Evolutionary conservation across 305 asterid species (phyloP), one percentile per base, ranked within the genome.

Genomic region (Lippia alba): DNA sequence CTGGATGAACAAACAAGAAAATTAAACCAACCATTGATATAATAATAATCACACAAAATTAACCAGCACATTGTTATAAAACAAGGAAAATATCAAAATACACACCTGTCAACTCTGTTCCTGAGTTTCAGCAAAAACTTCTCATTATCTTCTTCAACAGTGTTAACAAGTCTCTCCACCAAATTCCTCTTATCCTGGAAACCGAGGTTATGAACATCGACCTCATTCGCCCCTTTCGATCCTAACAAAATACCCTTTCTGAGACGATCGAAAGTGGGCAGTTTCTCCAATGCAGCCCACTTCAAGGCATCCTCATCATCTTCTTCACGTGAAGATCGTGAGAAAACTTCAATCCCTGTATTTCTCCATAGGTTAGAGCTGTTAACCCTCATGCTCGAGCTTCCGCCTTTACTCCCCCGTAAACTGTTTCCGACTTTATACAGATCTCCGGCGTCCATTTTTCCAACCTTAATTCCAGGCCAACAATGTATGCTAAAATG

Each of bases 231-330:
- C 7, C 94, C 94, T 39, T 76, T 76, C 6, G 91, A 85, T 5
- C 91, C 94, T 24, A 76, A 77, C 49, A 87, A 34, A 1, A 87
- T 66, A 10, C 94, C 94, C 64, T 87, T 88, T 14, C 88, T 64
- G 39, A 88, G 81, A 10, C 94, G 87, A 65, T 84, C 88, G 11
- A 79, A 88, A 14, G 94, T 88, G 1, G 94, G 94, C 11, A 88
- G 70, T 40, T 81, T 81, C 45, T 87, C 92, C 12, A 87, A 77
- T 1, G 90, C 88, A 5, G 92, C 92, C 92, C 92, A 87, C 55
- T 78, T 82, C 8, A 86, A 46, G 18, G 92, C 92, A 14, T 84
- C 92, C 44, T 87, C 92, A 5, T 87, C 90, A 8, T 87, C 90
- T 53, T 85, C 92, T 5, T 87, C 87, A 0, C 85, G 79, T 0